phyloP scores from a whole-genome alignment of 1,284 basidiomycete genomes.

The Porogramme epimiltina region DNA sequence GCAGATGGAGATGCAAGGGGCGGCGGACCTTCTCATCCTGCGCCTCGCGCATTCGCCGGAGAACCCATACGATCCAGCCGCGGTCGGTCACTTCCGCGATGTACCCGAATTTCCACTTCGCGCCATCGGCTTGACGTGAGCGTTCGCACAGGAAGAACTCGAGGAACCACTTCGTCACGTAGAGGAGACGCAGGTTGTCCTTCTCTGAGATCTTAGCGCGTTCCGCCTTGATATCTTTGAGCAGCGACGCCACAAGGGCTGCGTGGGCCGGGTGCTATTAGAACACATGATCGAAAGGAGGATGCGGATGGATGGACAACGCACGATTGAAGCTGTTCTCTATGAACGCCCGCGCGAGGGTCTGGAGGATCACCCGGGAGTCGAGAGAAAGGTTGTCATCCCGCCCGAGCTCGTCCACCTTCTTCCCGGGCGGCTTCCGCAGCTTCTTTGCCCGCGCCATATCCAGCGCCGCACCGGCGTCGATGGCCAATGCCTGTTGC shows the following conservation, averaged over 20 bases:
- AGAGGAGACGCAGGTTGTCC: constrained; percentile 85
- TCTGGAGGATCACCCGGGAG: constrained; percentile 68
- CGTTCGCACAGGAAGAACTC: constrained; percentile 80
- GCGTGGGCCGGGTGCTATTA: constrained; percentile 1
- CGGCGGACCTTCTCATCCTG: constrained; percentile 82
- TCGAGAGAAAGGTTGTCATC: constrained; percentile 76
- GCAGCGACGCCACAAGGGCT: constrained; percentile 84
- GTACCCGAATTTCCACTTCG: constrained; percentile 69
- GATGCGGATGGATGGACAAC: no score
- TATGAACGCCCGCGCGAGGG: constrained; percentile 72
- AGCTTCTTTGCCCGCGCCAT: constrained; percentile 64
- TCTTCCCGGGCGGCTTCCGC: constrained; percentile 61
- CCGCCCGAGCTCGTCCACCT: constrained; percentile 72
- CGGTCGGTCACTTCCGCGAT: constrained; percentile 86
- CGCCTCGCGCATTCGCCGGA: constrained; percentile 84
- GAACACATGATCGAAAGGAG: background rate
- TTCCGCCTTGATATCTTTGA: constrained; percentile 92
- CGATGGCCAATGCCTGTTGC: constrained; percentile 78
- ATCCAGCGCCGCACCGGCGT: constrained; percentile 79
- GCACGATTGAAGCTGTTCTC: constrained; percentile 86
- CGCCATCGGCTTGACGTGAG: constrained; percentile 41
- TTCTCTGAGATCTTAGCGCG: constrained; percentile 88
- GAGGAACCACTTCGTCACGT: constrained; percentile 85
- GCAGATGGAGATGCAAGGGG: background rate
- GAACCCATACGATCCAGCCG: constrained; percentile 85